Evolutionary conservation across 257 asterid genomes (phyloP).

Genomic region (Datura wrightii): DNA sequence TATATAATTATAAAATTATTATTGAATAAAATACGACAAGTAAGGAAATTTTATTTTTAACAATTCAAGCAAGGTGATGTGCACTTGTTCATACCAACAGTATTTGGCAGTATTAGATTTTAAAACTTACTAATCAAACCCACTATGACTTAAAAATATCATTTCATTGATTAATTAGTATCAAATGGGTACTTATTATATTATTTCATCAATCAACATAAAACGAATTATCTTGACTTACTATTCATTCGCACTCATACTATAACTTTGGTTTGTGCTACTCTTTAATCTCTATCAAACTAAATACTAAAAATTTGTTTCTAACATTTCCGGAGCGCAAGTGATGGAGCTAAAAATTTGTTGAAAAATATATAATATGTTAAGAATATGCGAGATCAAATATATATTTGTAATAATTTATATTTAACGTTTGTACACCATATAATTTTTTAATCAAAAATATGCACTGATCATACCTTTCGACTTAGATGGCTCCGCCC

Average conservation of each 20-base stretch:
- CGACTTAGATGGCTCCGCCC: too few relatives aligned
- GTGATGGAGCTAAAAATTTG: too few relatives aligned
- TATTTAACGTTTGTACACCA: too few relatives aligned
- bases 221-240: not conserved
- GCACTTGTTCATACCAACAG: not conserved
- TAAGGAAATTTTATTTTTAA: not conserved
- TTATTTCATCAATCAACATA: not conserved
- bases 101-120: not conserved
- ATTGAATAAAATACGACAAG: not conserved
- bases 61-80: not conserved
- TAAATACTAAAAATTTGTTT: not conserved
- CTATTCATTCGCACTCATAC: not conserved
- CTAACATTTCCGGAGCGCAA: not conserved
- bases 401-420: too few relatives aligned
- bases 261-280: not conserved
- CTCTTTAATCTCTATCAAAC: not conserved
- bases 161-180: not conserved
- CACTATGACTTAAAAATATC: not conserved
- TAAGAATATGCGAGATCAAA: too few relatives aligned
- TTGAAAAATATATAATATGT: too few relatives aligned
- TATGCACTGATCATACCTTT: too few relatives aligned
- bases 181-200: not conserved
- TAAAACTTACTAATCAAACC: not conserved
- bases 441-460: too few relatives aligned
- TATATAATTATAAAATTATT: too few relatives aligned